phyloP scores from a whole-genome alignment of 305 asterid species.

The Rubia occidens region DNA sequence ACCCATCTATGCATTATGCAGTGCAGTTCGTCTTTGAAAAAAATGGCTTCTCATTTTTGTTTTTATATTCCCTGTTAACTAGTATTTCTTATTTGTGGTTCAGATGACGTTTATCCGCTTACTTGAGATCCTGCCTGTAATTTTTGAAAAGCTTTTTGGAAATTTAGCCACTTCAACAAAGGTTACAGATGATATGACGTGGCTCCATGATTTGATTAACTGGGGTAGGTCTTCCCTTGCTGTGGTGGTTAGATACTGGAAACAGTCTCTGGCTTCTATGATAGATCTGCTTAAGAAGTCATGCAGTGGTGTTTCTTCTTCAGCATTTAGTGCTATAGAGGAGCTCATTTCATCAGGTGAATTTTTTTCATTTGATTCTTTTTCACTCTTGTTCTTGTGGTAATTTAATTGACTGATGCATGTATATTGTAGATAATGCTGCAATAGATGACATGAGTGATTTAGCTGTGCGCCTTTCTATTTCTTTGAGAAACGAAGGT shows the following conservation, averaged over 20 bases:
- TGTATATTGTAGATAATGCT: constrained; percentile 51
- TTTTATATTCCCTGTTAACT: constrained; percentile 16
- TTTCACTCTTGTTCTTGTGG: constrained; percentile 14
- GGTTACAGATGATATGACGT: constrained; percentile 33
- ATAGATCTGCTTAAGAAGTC: constrained; percentile 53
- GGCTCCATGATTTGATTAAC: constrained; percentile 79
- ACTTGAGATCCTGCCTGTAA: constrained; percentile 69
- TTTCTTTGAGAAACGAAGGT: constrained; percentile 48
- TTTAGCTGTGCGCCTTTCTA: constrained; percentile 56
- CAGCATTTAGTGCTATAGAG: constrained; percentile 47
- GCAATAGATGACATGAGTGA: constrained; percentile 54
- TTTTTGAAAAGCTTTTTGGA: constrained; percentile 48
- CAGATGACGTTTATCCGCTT: constrained; percentile 93
- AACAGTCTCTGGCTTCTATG: constrained; percentile 57
- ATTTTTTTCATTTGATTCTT: constrained; percentile 22
- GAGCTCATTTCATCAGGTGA: constrained; percentile 65
- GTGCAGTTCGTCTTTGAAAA: background rate
- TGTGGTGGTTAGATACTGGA: constrained; percentile 87
- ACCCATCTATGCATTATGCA: background rate
- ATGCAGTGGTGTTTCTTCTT: constrained; percentile 46
- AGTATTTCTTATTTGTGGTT: constrained; percentile 23
- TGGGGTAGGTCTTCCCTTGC: constrained; percentile 93
- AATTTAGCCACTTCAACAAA: constrained; percentile 31
- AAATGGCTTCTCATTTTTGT: constrained; percentile 15
- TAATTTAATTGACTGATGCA: constrained; percentile 3